A percentile compares a stretch with the other conserved stretches of the same genome.
phyloP scores from a whole-genome alignment of 1,284 basidiomycete genomes.

The Neonothopanus nambi region DNA sequence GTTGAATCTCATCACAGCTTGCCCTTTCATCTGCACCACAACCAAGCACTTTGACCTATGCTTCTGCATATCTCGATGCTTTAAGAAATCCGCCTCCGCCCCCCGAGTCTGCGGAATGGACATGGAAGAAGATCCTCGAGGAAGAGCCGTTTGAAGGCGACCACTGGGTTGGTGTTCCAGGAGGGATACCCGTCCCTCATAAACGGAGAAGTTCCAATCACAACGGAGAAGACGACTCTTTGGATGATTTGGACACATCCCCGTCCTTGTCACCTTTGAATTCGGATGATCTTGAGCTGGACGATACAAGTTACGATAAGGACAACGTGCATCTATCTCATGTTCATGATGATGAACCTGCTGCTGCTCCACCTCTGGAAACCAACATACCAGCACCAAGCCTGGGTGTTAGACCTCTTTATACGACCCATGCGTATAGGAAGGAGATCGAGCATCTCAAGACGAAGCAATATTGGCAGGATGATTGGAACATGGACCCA shows the following conservation, averaged over 20 bases:
- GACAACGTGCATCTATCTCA: background rate
- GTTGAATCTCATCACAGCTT: slow-evolving; percentile 37
- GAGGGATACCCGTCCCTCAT: slow-evolving; percentile 48
- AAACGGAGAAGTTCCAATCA: slow-evolving; percentile 42
- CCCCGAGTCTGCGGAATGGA: slow-evolving; percentile 36
- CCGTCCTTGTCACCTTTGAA: slow-evolving; percentile 48
- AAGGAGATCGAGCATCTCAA: slow-evolving; percentile 58
- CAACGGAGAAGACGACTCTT: slow-evolving; percentile 30
- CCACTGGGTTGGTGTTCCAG: slow-evolving; percentile 71
- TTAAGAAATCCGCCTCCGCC: slow-evolving; percentile 44
- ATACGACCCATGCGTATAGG: slow-evolving; percentile 42
- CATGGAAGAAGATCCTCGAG: slow-evolving; percentile 73
- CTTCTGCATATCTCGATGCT: slow-evolving; percentile 49
- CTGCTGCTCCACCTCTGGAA: slow-evolving; percentile 15
- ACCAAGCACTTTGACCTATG: slow-evolving; percentile 46
- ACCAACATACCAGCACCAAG: background rate
- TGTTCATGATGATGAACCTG: slow-evolving; percentile 7
- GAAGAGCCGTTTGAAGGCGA: slow-evolving; percentile 80
- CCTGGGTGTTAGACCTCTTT: slow-evolving; percentile 13
- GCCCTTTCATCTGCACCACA: slow-evolving; percentile 55
- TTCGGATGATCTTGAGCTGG: slow-evolving; percentile 42
- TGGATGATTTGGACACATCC: slow-evolving; percentile 42
- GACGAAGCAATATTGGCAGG: slow-evolving; percentile 67
- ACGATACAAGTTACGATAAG: slow-evolving; percentile 19
- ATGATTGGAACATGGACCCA: slow-evolving; percentile 55